Conservation (phyloP, 164 flowering plant genomes). For the Kalanchoe fedtschenkoi region DNA sequence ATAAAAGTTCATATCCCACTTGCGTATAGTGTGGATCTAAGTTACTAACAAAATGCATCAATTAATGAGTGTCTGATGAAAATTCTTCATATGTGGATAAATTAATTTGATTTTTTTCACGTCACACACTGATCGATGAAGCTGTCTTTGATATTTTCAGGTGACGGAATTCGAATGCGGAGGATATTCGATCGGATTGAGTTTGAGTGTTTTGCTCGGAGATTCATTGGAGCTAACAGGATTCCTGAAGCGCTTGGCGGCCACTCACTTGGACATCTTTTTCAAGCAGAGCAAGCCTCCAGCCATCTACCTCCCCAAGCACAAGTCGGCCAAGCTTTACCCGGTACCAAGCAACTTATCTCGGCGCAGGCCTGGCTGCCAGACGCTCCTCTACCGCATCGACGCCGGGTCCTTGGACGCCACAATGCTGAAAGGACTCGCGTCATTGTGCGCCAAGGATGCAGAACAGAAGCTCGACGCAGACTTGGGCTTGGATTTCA, state of each 20-base stretch:
- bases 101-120: too few species aligned
- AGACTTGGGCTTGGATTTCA: not conserved
- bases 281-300: conserved; percentile 2
- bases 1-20: too few species aligned
- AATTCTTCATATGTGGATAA: not conserved
- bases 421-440: not conserved
- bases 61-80: not conserved
- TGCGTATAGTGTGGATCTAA: too few species aligned
- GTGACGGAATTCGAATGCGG: conserved; percentile 6
- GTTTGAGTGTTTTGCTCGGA: not conserved
- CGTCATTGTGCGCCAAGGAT: not conserved
- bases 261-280: not conserved
- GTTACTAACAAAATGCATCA: too few species aligned
- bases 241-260: not conserved
- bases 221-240: not conserved
- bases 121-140: too few species aligned
- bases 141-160: not conserved
- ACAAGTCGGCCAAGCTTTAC: not conserved
- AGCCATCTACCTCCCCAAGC: conserved; percentile 4
- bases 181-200: conserved; percentile 5
- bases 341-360: not conserved
- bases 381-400: not conserved
- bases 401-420: not conserved
- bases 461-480: not conserved
- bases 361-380: not conserved